Evolutionary conservation across 2,329 filamentous ascomycete species (phyloP).

Genomic region (Lomentospora prolificans): DNA sequence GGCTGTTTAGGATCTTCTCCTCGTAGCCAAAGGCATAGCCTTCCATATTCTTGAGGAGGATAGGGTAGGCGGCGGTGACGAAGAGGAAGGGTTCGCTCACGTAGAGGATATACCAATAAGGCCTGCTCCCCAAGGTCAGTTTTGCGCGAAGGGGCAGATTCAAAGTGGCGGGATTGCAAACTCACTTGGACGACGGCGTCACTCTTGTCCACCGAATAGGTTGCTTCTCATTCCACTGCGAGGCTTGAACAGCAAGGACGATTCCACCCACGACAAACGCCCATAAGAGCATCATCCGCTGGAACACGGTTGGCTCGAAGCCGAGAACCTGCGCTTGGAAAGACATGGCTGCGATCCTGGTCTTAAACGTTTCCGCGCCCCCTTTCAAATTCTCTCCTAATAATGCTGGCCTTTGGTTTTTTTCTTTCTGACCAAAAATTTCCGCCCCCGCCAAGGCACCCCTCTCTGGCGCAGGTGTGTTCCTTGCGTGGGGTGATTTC

Average conservation of each 20-base stretch:
- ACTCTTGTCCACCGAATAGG: conserved; percentile 14
- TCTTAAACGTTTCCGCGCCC: too few species aligned
- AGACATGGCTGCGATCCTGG: neutral
- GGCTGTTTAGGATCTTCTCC: conserved; percentile 30
- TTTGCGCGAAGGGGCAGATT: neutral
- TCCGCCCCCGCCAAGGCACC: too few species aligned
- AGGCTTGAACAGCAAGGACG: conserved; percentile 14
- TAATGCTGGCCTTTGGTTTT: neutral
- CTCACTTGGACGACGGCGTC: conserved; percentile 13
- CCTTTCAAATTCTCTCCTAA: neutral
- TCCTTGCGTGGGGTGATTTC: neutral
- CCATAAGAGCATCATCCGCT: conserved; percentile 14
- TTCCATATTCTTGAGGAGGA: conserved; percentile 18
- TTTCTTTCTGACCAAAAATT: neutral
- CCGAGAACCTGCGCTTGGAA: neutral
- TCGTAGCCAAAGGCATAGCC: conserved; percentile 22
- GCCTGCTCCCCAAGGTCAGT: conserved; percentile 8
- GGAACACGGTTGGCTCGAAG: conserved; percentile 6
- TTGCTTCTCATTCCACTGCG: conserved; percentile 11
- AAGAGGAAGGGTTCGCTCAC: conserved; percentile 14
- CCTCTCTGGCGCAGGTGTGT: neutral
- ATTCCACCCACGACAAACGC: conserved; percentile 14
- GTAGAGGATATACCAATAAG: conserved; percentile 16
- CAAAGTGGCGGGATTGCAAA: neutral
- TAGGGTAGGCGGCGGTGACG: conserved; percentile 14